These are phyloP conservation scores for Kodamaea ohmeri DNA, from an alignment of 1,139 yeast genomes.

Conservation along the genomic window DNA sequence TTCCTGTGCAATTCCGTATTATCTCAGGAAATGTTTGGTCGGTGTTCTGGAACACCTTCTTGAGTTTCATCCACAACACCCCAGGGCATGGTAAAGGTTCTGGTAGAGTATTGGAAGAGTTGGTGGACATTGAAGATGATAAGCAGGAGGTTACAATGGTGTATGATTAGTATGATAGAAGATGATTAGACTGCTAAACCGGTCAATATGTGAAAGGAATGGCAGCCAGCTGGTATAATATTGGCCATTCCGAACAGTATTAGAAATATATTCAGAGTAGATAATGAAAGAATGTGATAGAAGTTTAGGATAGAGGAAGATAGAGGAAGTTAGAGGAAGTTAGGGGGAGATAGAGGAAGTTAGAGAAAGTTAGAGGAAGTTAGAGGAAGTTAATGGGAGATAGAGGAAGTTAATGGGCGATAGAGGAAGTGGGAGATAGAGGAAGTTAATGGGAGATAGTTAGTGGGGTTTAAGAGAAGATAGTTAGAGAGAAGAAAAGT, in stretches of 20 bases:
- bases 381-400: neutral
- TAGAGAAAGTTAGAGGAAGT: neutral
- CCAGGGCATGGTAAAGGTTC: constrained; percentile 46
- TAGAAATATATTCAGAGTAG: neutral
- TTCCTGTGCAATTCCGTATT: constrained; percentile 43
- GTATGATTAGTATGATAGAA: constrained; percentile 20
- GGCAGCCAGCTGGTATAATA: no score
- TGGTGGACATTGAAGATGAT: constrained; percentile 40
- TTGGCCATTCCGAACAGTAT: no score
- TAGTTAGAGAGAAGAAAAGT: no score
- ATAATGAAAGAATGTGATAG: neutral
- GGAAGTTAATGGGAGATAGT: neutral
- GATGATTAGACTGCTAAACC: no score
- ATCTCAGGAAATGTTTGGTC: constrained; percentile 42
- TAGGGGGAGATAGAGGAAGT: neutral
- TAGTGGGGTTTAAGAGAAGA: neutral
- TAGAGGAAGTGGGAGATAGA: neutral
- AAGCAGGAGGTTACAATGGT: constrained; percentile 32
- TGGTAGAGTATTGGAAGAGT: constrained; percentile 35
- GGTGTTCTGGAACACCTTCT: constrained; percentile 45
- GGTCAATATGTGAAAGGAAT: no score
- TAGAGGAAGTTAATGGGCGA: neutral
- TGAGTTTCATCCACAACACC: constrained; percentile 44
- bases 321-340: neutral
- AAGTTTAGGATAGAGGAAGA: neutral